A percentile compares a stretch with the other conserved stretches of the same genome.
Conservation (phyloP, 805 yeast genomes). For the Ogataea minuta region DNA sequence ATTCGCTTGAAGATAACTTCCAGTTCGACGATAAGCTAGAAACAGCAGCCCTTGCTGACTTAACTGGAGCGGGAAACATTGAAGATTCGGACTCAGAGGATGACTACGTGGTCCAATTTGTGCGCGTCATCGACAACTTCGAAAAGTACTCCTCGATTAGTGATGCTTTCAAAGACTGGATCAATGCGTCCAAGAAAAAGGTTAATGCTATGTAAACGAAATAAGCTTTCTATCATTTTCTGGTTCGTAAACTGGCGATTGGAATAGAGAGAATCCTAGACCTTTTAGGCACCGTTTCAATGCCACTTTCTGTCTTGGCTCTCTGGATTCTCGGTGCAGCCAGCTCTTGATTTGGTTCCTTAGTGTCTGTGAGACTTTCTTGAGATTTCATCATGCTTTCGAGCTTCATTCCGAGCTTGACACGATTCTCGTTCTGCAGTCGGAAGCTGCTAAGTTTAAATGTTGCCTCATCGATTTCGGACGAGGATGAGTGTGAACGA, state of each 20-base stretch:
- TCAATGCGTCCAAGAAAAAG: slow-evolving; percentile 21
- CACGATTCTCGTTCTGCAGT: slow-evolving; percentile 29
- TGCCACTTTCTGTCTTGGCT: slow-evolving; percentile 2
- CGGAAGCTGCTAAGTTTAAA: slow-evolving; percentile 29
- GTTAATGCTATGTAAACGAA: slow-evolving; percentile 3
- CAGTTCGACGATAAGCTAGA: slow-evolving; percentile 29
- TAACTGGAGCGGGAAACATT: slow-evolving; percentile 16
- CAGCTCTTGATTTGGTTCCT: neutral
- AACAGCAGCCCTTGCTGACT: slow-evolving; percentile 1
- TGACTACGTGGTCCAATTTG: slow-evolving; percentile 33
- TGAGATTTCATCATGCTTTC: slow-evolving; percentile 27
- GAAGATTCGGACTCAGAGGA: slow-evolving; percentile 25
- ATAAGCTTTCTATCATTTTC: slow-evolving; percentile 10
- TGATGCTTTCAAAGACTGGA: slow-evolving; percentile 38
- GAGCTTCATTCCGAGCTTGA: slow-evolving; percentile 30
- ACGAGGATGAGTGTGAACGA: slow-evolving; percentile 13
- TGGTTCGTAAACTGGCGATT: slow-evolving; percentile 29
- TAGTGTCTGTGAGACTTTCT: slow-evolving; percentile 19
- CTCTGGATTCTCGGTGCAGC: slow-evolving; percentile 1
- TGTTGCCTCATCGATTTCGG: slow-evolving; percentile 30
- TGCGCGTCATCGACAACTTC: slow-evolving; percentile 34
- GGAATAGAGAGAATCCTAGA: slow-evolving; percentile 34
- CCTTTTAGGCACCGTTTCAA: slow-evolving; percentile 8
- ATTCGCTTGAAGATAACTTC: slow-evolving; percentile 34
- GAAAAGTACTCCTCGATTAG: slow-evolving; percentile 34